phyloP scores from a whole-genome alignment of 164 flowering plant genomes.

The Malania oleifera region DNA sequence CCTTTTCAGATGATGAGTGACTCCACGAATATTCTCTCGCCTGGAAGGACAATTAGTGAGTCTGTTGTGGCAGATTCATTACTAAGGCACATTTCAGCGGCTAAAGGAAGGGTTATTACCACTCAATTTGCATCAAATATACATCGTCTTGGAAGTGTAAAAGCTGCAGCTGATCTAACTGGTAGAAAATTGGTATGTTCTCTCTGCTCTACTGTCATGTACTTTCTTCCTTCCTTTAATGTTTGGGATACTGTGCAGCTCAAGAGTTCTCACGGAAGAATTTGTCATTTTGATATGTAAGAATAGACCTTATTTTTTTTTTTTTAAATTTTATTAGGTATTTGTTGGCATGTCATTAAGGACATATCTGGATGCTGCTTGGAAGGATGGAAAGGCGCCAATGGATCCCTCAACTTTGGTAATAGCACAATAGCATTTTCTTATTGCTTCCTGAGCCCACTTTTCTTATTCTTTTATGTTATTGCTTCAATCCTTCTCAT shows the following conservation, averaged over 20 bases:
- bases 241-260: neutral
- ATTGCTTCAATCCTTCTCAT: too few species aligned
- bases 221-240: neutral
- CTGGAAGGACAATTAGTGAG: conserved; percentile 95
- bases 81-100: conserved; percentile 70
- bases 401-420: conserved; percentile 97
- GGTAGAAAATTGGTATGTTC: conserved; percentile 87
- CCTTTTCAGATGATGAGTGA: conserved; percentile 98
- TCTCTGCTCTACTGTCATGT: neutral
- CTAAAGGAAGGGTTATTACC: conserved; percentile 88
- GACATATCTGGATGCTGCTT: conserved; percentile 97
- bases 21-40: conserved; percentile 91
- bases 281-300: neutral
- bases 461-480: neutral
- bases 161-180: conserved; percentile 96
- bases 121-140: conserved; percentile 99
- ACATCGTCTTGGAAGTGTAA: conserved; percentile 95
- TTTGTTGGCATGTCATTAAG: conserved; percentile 98
- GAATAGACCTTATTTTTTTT: conserved; percentile 1
- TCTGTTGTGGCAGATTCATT: conserved; percentile 74
- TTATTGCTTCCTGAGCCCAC: too few species aligned
- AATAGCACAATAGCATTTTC: too few species aligned
- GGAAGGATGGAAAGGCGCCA: conserved; percentile 97
- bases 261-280: conserved; percentile 6
- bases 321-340: conserved; percentile 43